Percentiles rank a stretch among this genome's conserved stretches.
These are phyloP conservation scores for Colletotrichum sp. DNA, from an alignment of 2,329 filamentous ascomycete genomes.

Conservation along the genomic window DNA sequence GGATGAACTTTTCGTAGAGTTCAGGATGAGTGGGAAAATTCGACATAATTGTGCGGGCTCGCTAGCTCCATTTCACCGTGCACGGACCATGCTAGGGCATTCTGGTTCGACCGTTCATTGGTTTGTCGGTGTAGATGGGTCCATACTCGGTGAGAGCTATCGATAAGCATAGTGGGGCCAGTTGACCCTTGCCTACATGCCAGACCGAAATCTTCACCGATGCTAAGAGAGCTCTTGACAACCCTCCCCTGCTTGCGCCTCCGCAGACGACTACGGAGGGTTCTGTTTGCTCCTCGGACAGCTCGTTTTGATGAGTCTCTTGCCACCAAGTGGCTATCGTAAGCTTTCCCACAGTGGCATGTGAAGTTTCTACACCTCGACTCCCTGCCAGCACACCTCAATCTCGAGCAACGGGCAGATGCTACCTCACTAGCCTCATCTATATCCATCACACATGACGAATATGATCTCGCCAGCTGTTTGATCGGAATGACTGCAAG, in stretches of 20 bases:
- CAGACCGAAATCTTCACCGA: not conserved
- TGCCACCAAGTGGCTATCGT: not conserved
- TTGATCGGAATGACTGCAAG: not conserved
- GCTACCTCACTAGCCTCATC: not conserved
- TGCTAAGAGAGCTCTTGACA: accelerated
- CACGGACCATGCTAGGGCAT: conserved; percentile 20
- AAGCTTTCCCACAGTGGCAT: not conserved
- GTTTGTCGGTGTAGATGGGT: not conserved
- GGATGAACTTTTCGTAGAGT: conserved; percentile 13
- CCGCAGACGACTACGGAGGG: not conserved
- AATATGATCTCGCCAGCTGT: not conserved
- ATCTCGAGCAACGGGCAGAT: not conserved
- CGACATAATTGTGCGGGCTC: conserved; percentile 17
- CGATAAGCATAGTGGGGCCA: not conserved
- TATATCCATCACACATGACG: not conserved
- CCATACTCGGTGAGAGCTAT: not conserved
- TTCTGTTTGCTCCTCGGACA: not conserved
- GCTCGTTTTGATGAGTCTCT: not conserved
- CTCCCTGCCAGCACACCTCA: not conserved
- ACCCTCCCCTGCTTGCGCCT: not conserved
- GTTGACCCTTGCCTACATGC: not conserved
- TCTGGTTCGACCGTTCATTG: not conserved
- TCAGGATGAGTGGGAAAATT: not conserved
- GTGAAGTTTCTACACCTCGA: not conserved
- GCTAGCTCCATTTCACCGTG: conserved; percentile 1